Percentiles rank a stretch among this genome's conserved stretches.
phyloP scores from a whole-genome alignment of 2,329 filamentous ascomycete species.

The Colletotrichum simmondsii region DNA sequence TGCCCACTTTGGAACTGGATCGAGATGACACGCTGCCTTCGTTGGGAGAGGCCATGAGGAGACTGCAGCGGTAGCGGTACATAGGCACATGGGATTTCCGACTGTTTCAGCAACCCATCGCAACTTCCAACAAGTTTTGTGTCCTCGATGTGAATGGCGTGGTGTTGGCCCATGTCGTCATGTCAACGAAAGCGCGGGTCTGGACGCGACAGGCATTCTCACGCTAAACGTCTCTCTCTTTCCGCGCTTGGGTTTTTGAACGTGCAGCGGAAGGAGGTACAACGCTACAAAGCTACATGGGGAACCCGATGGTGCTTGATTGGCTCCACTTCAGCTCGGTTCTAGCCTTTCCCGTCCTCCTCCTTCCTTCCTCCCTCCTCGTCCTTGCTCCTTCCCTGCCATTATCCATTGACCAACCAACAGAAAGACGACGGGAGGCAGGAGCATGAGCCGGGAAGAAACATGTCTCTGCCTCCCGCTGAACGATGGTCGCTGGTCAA shows the following conservation, averaged over 20 bases:
- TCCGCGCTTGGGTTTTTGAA: neutral
- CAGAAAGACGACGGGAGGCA: neutral
- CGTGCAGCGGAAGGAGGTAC: neutral
- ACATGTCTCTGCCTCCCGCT: slow-evolving; percentile 13
- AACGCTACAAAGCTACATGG: neutral
- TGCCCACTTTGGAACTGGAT: neutral
- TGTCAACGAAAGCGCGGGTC: slow-evolving; percentile 8
- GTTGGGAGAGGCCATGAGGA: neutral
- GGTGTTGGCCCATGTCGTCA: slow-evolving; percentile 26
- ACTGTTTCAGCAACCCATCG: slow-evolving; percentile 16
- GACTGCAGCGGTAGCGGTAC: neutral
- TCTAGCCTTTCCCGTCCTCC: neutral
- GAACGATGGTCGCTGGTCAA: too few relatives aligned
- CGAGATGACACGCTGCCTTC: neutral
- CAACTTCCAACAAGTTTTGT: neutral
- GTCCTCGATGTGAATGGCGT: neutral
- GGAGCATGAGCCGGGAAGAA: slow-evolving; percentile 2
- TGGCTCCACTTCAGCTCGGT: neutral
- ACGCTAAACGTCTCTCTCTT: neutral
- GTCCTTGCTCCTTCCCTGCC: neutral
- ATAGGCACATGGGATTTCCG: slow-evolving; percentile 1
- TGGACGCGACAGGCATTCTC: slow-evolving; percentile 5
- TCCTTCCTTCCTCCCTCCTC: neutral
- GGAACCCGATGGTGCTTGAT: neutral
- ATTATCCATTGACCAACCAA: neutral